Conservation (phyloP, 495 filamentous ascomycete species). For the Apodospora peruviana region DNA sequence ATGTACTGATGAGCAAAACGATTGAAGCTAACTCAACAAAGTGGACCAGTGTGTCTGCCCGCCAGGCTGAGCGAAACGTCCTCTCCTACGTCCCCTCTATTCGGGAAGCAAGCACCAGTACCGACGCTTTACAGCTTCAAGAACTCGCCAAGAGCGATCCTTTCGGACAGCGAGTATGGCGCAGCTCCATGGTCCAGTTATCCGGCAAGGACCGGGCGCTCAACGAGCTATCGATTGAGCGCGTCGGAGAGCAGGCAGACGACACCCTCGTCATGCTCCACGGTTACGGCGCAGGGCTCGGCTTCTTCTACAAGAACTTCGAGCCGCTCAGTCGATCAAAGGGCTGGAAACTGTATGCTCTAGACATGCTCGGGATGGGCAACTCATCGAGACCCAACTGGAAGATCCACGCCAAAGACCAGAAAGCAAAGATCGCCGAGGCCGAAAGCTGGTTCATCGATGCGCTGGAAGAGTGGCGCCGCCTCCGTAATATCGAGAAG, state of each 20-base stretch:
- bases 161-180: constrained; percentile 80
- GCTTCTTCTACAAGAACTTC: constrained; percentile 98
- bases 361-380: constrained; percentile 94
- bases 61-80: constrained; percentile 84
- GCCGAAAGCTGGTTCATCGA: constrained; percentile 97
- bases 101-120: constrained; percentile 58
- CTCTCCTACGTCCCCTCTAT: constrained; percentile 84
- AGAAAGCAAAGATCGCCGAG: constrained; percentile 75
- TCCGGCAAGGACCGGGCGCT: constrained; percentile 79
- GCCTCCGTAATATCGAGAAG: constrained; percentile 78
- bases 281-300: constrained; percentile 91
- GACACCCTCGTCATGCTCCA: constrained; percentile 93
- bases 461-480: constrained; percentile 91
- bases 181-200: constrained; percentile 76
- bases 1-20: no score
- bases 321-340: constrained; percentile 69
- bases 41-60: constrained; percentile 80
- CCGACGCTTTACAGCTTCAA: constrained; percentile 24
- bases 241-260: constrained; percentile 70
- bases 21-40: constrained; percentile 23
- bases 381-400: constrained; percentile 81
- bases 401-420: constrained; percentile 73
- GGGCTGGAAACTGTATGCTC: constrained; percentile 85
- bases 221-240: constrained; percentile 90
- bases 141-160: constrained; percentile 60